Percentiles rank a stretch among this genome's conserved stretches.
These are phyloP conservation scores for Xylaria polymorpha DNA, from an alignment of 2,329 filamentous ascomycete genomes.

Conservation along the genomic window DNA sequence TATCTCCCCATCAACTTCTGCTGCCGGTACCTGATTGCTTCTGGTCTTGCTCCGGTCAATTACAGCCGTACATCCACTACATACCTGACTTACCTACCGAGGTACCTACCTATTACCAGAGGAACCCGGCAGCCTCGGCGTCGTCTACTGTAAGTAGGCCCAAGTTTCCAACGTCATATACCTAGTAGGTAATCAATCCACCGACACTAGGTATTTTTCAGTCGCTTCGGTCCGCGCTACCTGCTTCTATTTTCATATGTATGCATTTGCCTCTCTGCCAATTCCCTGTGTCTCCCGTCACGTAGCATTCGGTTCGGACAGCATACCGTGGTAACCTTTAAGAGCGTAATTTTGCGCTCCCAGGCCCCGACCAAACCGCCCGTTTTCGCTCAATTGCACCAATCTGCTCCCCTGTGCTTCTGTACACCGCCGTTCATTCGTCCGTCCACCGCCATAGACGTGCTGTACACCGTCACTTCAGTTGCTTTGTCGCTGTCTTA, in stretches of 20 bases:
- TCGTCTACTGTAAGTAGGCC: constrained; percentile 21
- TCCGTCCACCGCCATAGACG: constrained; percentile 23
- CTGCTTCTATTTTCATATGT: background rate
- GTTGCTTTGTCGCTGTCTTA: constrained; percentile 13
- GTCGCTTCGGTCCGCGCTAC: constrained; percentile 7
- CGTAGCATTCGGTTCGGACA: constrained; percentile 5
- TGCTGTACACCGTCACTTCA: constrained; percentile 28
- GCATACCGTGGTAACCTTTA: background rate
- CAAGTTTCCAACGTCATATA: constrained; percentile 31
- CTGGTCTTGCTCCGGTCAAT: background rate
- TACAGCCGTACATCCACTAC: constrained; percentile 9
- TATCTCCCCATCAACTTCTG: constrained; percentile 4
- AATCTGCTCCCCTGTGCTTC: constrained; percentile 17
- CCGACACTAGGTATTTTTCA: constrained; percentile 7
- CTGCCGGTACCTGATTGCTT: constrained; percentile 11
- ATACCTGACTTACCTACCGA: no score
- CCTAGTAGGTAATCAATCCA: no score
- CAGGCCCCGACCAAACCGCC: constrained; percentile 4
- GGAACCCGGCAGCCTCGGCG: constrained; percentile 10
- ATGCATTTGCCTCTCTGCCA: background rate
- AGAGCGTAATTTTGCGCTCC: constrained; percentile 24
- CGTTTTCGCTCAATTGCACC: constrained; percentile 23
- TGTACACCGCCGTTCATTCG: constrained; percentile 23
- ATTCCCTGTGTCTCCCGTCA: constrained; percentile 2
- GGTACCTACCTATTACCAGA: constrained; percentile 4